Evolutionary conservation across 257 asterid species (phyloP), one percentile per base, ranked within the genome.

Genomic region (Petunia secreta): DNA sequence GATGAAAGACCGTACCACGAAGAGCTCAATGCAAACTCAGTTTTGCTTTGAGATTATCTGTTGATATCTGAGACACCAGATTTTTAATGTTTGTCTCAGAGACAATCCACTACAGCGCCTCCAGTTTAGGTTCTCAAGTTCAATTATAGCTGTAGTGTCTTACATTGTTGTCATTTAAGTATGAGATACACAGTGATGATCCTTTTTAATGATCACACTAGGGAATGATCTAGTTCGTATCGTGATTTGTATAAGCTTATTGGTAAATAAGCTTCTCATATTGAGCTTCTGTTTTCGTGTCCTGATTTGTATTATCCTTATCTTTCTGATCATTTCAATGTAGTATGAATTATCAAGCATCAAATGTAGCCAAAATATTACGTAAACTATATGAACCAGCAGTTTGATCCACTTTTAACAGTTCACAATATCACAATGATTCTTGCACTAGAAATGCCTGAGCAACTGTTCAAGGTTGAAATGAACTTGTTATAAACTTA

Each of bases 41-140:
- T 59, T 43, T 41, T 40, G 25, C 54, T 39, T 80, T 14, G 44
- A 39, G 44, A 62, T 38, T 25, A 41, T 50, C 50, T 52, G 57
- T 54, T 73, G 59, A 64, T 69, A 82, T 67, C 79, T 67, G 58
- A 73, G 86, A 84, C 75, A 57, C 74, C 84, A 63, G 80, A 62
- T 84, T 86, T 86, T 86, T 63, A 63, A 25, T 66, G 86, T 79
- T 67, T 80, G 86, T 76, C 82, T 86, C 63, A 81, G 82, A 82
- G 82, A 1, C 59, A 54, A 10, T 54, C 59, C 2, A 54, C 13
- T 54, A 43, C 64, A 63, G 41, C 34, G 37, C 8, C 25, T 38
- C 46, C 2, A 65, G 46, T 37, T 65, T 65, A 37, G 14, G 16
- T 65, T 65, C 50, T 7, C 73, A 9, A 0, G 8, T 54, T 13